Percentiles rank a stretch among this genome's conserved stretches.
Conservation (phyloP, 2,329 filamentous ascomycete genomes). For the Aspergillus awamori region DNA sequence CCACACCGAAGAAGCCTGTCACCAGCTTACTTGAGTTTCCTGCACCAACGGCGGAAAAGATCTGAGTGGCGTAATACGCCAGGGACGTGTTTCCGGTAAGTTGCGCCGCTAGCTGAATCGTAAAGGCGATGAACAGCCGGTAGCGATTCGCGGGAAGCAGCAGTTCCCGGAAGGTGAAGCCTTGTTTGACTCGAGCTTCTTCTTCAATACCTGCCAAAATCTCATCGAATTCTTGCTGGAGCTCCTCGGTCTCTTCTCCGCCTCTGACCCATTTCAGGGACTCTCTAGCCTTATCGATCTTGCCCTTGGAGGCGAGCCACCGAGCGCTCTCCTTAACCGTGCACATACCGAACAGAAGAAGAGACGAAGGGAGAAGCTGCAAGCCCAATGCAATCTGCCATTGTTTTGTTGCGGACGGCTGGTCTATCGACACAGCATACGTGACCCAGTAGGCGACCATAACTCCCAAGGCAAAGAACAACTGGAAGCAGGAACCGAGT, state of each 20-base stretch:
- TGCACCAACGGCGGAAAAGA: constrained; percentile 55
- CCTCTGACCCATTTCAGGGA: constrained; percentile 57
- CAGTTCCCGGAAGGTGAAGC: constrained; percentile 51
- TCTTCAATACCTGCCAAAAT: constrained; percentile 52
- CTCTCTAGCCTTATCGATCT: constrained; percentile 50
- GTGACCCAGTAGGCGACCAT: constrained; percentile 52
- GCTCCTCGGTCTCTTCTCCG: constrained; percentile 43
- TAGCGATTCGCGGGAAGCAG: constrained; percentile 52
- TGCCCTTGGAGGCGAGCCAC: constrained; percentile 53
- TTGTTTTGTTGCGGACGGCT: constrained; percentile 45
- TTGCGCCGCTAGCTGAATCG: constrained; percentile 55
- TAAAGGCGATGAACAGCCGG: constrained; percentile 53
- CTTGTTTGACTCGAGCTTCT: constrained; percentile 50
- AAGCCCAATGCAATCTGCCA: constrained; percentile 55
- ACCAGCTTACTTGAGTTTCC: constrained; percentile 52
- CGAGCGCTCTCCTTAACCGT: constrained; percentile 53
- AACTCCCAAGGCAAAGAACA: constrained; percentile 43
- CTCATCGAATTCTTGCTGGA: constrained; percentile 40
- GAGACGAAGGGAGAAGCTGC: constrained; percentile 52
- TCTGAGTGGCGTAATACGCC: constrained; percentile 57
- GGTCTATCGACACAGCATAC: constrained; percentile 49
- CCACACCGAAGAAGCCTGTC: constrained; percentile 57
- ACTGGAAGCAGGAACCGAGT: constrained; percentile 44
- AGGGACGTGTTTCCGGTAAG: constrained; percentile 56
- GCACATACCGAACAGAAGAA: constrained; percentile 54